Percentiles rank a stretch among this genome's conserved stretches.
Evolutionary conservation across 352 stramenopile genomes (phyloP).

Genomic region (Phytophthora hybrid): DNA sequence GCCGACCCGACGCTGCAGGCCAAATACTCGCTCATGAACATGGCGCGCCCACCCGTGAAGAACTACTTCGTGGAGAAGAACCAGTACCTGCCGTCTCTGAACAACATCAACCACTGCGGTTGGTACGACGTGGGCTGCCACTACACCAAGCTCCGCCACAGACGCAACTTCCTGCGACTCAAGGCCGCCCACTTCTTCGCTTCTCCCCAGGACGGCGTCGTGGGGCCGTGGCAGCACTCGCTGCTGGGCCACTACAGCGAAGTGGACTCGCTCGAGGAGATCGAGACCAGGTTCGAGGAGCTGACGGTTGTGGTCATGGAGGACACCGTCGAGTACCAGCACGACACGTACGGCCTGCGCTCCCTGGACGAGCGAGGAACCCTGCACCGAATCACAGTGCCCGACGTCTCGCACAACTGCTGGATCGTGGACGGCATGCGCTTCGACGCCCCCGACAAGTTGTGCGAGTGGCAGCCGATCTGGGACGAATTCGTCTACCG

Average conservation of each 20-base stretch:
- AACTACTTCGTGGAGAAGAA: constrained; percentile 31
- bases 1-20: constrained; percentile 32
- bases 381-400: constrained; percentile 26
- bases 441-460: not conserved
- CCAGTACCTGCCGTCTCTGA: constrained; percentile 39
- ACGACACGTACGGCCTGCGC: constrained; percentile 36
- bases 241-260: constrained; percentile 38
- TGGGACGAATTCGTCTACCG: constrained; percentile 15
- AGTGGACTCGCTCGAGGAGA: constrained; percentile 25
- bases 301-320: constrained; percentile 34
- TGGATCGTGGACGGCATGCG: constrained; percentile 16
- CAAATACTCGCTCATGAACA: constrained; percentile 47
- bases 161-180: constrained; percentile 40
- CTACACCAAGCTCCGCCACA: constrained; percentile 24
- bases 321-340: constrained; percentile 30
- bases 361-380: constrained; percentile 23
- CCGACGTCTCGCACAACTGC: constrained; percentile 37
- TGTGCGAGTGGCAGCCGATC: constrained; percentile 14
- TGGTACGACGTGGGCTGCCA: constrained; percentile 10
- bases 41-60: constrained; percentile 34
- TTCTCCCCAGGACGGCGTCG: constrained; percentile 32
- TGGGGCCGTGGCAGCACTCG: constrained; percentile 42
- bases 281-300: constrained; percentile 18
- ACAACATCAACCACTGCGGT: constrained; percentile 30
- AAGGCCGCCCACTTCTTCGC: constrained; percentile 43